These are phyloP conservation scores for Penicillium digitatum DNA, from an alignment of 2,329 filamentous ascomycete genomes.

Conservation along the genomic window DNA sequence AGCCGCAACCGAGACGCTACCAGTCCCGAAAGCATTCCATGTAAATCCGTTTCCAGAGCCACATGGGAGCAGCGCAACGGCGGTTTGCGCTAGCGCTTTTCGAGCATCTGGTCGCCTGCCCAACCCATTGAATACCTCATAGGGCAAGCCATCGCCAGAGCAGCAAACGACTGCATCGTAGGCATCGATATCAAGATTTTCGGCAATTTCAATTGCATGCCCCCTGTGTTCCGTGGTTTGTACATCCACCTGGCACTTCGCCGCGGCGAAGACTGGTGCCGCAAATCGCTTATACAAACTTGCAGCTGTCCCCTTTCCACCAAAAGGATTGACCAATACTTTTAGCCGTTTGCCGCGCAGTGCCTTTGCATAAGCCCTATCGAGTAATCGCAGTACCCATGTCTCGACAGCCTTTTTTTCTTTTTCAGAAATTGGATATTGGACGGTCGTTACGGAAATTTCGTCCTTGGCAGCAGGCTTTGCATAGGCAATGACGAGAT, in stretches of 20 bases:
- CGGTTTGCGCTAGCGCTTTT: slow-evolving; percentile 69
- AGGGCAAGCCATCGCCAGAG: slow-evolving; percentile 85
- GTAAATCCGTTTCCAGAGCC: slow-evolving; percentile 94
- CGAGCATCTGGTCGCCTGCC: slow-evolving; percentile 70
- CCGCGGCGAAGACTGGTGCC: slow-evolving; percentile 77
- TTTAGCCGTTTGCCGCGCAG: slow-evolving; percentile 73
- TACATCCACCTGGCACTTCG: slow-evolving; percentile 70
- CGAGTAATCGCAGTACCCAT: slow-evolving; percentile 65
- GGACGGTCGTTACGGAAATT: slow-evolving; percentile 59
- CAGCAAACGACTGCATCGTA: slow-evolving; percentile 86
- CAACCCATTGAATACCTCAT: slow-evolving; percentile 93
- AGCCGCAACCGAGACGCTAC: slow-evolving; percentile 69
- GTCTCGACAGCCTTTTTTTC: slow-evolving; percentile 47
- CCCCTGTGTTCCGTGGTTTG: slow-evolving; percentile 67
- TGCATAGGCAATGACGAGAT: slow-evolving; percentile 71
- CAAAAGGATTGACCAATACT: slow-evolving; percentile 85
- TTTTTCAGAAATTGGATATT: slow-evolving; percentile 57
- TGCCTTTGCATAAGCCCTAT: slow-evolving; percentile 65
- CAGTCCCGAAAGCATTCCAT: slow-evolving; percentile 80
- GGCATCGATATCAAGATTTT: slow-evolving; percentile 69
- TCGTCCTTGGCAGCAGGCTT: slow-evolving; percentile 55
- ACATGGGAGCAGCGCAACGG: slow-evolving; percentile 83
- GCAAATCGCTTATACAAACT: slow-evolving; percentile 71
- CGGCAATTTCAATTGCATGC: slow-evolving; percentile 73
- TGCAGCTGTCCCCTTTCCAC: slow-evolving; percentile 72